phyloP scores from a whole-genome alignment of 1,139 yeast species.

The Kodamaea arcana region DNA sequence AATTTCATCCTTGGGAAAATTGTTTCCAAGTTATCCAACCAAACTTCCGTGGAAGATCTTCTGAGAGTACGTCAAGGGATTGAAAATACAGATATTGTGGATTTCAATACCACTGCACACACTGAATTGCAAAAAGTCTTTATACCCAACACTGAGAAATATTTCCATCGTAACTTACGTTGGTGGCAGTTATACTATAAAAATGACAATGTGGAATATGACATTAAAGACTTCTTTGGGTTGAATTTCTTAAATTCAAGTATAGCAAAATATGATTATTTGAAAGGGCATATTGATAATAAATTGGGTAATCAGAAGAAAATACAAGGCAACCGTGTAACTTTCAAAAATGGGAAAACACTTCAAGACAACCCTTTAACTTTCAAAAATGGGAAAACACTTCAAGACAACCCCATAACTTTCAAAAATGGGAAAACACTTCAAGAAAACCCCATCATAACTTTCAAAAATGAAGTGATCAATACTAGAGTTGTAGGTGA shows the following conservation, averaged over 20 bases:
- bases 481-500: constrained; percentile 26
- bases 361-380: not conserved
- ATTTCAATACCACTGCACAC: constrained; percentile 33
- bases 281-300: constrained; percentile 33
- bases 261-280: constrained; percentile 36
- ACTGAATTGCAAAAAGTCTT: constrained; percentile 35
- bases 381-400: constrained; percentile 1
- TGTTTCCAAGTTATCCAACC: constrained; percentile 6
- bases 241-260: constrained; percentile 36
- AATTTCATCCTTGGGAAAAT: constrained; percentile 26
- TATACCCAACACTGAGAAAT: constrained; percentile 28
- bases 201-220: constrained; percentile 46
- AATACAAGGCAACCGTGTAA: not conserved
- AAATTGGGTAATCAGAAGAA: constrained; percentile 5
- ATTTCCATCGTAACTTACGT: constrained; percentile 27
- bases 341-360: constrained; percentile 1
- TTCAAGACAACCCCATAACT: not conserved
- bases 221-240: constrained; percentile 37
- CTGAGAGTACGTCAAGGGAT: constrained; percentile 11
- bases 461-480: constrained; percentile 28
- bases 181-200: constrained; percentile 46
- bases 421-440: constrained; percentile 2
- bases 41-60: constrained; percentile 3
- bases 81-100: constrained; percentile 19
- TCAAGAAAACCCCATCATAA: constrained; percentile 33